phyloP scores from a whole-genome alignment of 2,329 filamentous ascomycete species.

The Cryphonectria carpinicola region DNA sequence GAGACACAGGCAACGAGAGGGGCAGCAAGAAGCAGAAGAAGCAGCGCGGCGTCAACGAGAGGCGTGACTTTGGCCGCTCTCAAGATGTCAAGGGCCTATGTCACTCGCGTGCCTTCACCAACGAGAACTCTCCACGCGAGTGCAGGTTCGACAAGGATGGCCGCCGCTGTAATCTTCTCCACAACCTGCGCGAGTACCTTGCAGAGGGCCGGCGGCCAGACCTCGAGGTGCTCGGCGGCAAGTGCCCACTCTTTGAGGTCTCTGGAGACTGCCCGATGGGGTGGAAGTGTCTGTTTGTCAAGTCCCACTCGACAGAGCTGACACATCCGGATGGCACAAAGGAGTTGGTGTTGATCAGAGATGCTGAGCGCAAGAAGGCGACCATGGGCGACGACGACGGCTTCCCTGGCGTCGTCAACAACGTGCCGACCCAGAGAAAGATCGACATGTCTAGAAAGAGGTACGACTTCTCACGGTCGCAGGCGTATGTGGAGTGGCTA shows the following conservation, averaged over 20 bases:
- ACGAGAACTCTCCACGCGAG: constrained; percentile 79
- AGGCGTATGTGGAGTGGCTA: constrained; percentile 78
- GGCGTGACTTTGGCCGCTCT: constrained; percentile 78
- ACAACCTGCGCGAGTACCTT: constrained; percentile 86
- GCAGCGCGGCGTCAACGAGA: constrained; percentile 78
- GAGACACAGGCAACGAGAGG: constrained; percentile 36
- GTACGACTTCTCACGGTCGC: constrained; percentile 71
- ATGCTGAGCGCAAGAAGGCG: constrained; percentile 34
- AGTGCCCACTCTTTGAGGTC: constrained; percentile 80
- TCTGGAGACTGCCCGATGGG: constrained; percentile 80
- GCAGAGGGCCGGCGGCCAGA: constrained; percentile 80
- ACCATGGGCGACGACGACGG: constrained; percentile 45
- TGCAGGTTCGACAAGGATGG: constrained; percentile 83
- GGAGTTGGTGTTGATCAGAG: constrained; percentile 73
- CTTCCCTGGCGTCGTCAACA: constrained; percentile 73
- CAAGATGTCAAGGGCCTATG: constrained; percentile 79
- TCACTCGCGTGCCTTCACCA: constrained; percentile 68
- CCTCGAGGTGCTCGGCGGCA: constrained; percentile 72
- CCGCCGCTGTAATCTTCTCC: constrained; percentile 78
- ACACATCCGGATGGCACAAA: constrained; percentile 78
- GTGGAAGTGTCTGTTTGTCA: constrained; percentile 93
- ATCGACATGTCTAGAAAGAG: constrained; percentile 75
- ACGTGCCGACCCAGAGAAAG: constrained; percentile 71
- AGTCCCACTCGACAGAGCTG: constrained; percentile 83
- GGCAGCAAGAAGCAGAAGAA: constrained; percentile 49